A percentile compares a stretch with the other conserved stretches of the same genome.
phyloP scores from a whole-genome alignment of 129 eudicot genomes.

The Calendula officinalis region DNA sequence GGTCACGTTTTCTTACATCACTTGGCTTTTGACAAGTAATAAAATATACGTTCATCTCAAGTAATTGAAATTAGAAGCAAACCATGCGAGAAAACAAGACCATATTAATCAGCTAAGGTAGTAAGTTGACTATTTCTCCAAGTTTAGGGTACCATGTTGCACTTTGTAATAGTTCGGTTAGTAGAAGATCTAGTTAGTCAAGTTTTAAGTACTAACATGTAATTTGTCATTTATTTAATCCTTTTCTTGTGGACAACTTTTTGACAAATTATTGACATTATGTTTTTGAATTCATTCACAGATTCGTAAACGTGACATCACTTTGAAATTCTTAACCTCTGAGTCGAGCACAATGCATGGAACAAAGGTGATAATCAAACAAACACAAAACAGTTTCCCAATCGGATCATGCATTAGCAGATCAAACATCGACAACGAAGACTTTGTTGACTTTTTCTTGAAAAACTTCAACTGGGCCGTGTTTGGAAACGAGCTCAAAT shows the following conservation, averaged over 20 bases:
- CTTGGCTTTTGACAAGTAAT: too few species aligned
- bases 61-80: too few species aligned
- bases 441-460: conserved; percentile 65
- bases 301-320: conserved; percentile 82
- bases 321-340: conserved; percentile 54
- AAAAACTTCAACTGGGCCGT: conserved; percentile 90
- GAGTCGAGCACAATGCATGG: conserved; percentile 39
- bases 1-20: too few species aligned
- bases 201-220: too few species aligned
- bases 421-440: conserved; percentile 72
- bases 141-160: too few species aligned
- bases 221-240: neutral
- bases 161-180: too few species aligned
- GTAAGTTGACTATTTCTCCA: too few species aligned
- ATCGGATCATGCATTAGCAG: conserved; percentile 74
- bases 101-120: too few species aligned
- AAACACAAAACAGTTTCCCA: conserved; percentile 73
- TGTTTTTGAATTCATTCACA: conserved; percentile 25
- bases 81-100: too few species aligned
- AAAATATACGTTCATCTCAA: too few species aligned
- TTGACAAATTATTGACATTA: neutral
- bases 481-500: conserved; percentile 85
- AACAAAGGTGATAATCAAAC: conserved; percentile 50
- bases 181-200: too few species aligned
- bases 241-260: neutral